Conservation (phyloP, 2,329 filamentous ascomycete species). For the Camillea tinctor region DNA sequence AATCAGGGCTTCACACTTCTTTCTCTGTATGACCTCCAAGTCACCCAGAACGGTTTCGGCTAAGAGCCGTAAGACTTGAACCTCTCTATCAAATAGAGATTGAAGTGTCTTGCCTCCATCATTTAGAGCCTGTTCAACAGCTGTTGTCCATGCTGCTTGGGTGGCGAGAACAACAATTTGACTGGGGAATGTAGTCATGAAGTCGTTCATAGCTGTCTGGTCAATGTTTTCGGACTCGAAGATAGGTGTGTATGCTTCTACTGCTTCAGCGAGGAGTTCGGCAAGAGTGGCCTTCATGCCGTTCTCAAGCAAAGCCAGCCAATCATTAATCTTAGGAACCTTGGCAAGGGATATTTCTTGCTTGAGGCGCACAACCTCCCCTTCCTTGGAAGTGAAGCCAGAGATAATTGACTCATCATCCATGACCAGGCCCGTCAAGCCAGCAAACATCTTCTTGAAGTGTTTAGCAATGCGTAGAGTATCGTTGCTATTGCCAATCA, state of each 20-base stretch:
- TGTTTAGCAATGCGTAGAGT: conserved; percentile 95
- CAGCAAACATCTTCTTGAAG: conserved; percentile 99
- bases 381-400: conserved; percentile 93
- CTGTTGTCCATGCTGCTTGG: conserved; percentile 89
- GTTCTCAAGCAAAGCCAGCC: conserved; percentile 87
- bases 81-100: conserved; percentile 74
- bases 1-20: conserved; percentile 98
- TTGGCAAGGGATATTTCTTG: conserved; percentile 90
- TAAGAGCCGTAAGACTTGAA: conserved; percentile 80
- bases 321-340: conserved; percentile 97
- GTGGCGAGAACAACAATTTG: conserved; percentile 95
- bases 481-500: conserved; percentile 99
- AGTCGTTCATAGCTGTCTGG: conserved; percentile 68
- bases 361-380: conserved; percentile 81
- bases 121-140: conserved; percentile 74
- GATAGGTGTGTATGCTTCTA: conserved; percentile 77
- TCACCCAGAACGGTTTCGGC: conserved; percentile 89
- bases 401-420: conserved; percentile 88
- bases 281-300: conserved; percentile 95
- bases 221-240: conserved; percentile 73
- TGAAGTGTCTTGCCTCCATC: conserved; percentile 69
- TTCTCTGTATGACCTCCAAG: conserved; percentile 79
- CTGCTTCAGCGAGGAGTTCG: conserved; percentile 82
- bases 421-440: conserved; percentile 84
- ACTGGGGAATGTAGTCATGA: conserved; percentile 81